Evolutionary conservation across 2,329 filamentous ascomycete genomes (phyloP), one percentile per base, ranked within the genome.

Genomic region (Thermomyces lanuginosus): DNA sequence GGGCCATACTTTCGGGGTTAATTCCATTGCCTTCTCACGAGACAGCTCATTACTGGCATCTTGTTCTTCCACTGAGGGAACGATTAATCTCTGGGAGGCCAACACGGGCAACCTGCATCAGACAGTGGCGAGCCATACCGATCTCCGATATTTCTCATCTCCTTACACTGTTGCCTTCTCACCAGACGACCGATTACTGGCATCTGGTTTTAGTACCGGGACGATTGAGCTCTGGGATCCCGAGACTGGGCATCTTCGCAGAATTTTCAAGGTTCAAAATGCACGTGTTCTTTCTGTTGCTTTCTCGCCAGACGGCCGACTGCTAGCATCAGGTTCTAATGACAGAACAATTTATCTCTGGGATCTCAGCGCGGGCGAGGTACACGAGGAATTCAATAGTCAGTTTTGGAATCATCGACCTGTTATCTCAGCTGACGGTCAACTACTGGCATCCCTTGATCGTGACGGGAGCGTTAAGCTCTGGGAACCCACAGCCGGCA

Each of bases 251-350:
- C 14, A 16, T 14, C 16, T 13, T 26, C 20, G 8, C 9, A 24
- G 33, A 26, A 36, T 23, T 2, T 21, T 38, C 9, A 23, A 33
- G 22, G 35, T 33, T 9, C 36, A 41, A 31, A 26, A 17, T n/a
- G n/a, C 17, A 16, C 7, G 5, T 14, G 35, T 41, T 20, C 23
- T 15, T 8, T 16, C 22, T 9, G 29, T 42, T n/a, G 31, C 27
- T 15, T 43, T 43, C 30, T 43, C 39, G 1, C 35, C 32, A 16
- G 29, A 44, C 26, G 32, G 34, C 14, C 22, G 25, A 16, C 10
- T 22, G 8, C 15, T 44, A 9, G 40, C 34, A 9, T 44, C 22
- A 5, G 10, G 4, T 10, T n/a, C 5, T n/a, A 14, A 12, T 14
- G 13, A 24, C 22, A 4, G 13, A 4, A 24, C 4, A 24, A 24